Evolutionary conservation across 306 rosid species (phyloP), one percentile per base, ranked within the genome.

Genomic region (Betula pendula): DNA sequence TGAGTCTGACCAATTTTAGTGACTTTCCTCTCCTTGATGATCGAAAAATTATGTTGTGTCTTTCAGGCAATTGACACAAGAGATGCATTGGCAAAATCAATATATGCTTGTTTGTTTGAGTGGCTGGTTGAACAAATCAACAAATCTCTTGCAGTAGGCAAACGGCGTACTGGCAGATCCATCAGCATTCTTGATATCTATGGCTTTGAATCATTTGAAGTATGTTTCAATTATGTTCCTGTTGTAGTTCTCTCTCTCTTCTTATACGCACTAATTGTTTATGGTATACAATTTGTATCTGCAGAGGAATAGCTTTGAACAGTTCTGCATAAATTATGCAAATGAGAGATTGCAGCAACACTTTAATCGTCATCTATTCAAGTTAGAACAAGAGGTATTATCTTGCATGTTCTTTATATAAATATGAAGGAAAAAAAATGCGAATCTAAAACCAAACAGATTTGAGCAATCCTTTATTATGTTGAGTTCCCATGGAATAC

Each of bases 171-270:
- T 2, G 97, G 99, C 82, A 95, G 98, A 95, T 92, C 99, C 40
- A 95, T 95, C 80, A 91, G 99, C 82, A 95, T 95, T 88, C 97
- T 95, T 29, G 99, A 95, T 85, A 95, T 95, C 72, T 95, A 95
- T 84, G 99, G 99, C 77, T 95, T 95, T 86, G 99, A 95, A 84
- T 95, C 99, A 76, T 92, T 95, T 90, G 93, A 95, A 76, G 99
- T 95, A 91, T 8, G 91, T 71, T 78, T 82, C 74, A 72, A 55
- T 77, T 75, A 81, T 71, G 48, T 70, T 58, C 49, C 62, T 24
- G 7, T 19, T 15, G 29, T 40, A n/a, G 25, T 31, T 75, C 66
- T 70, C 71, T 59, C 49, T 73, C 71, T 50, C 62, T 29, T 74
- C 43, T 31, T 60, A 17, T 51, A 50, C 65, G 48, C 58, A 25